Percentiles rank a stretch among this genome's conserved stretches.
Evolutionary conservation across 768 basidiomycete genomes (phyloP).

Genomic region (Neoboletus brunneissimus): DNA sequence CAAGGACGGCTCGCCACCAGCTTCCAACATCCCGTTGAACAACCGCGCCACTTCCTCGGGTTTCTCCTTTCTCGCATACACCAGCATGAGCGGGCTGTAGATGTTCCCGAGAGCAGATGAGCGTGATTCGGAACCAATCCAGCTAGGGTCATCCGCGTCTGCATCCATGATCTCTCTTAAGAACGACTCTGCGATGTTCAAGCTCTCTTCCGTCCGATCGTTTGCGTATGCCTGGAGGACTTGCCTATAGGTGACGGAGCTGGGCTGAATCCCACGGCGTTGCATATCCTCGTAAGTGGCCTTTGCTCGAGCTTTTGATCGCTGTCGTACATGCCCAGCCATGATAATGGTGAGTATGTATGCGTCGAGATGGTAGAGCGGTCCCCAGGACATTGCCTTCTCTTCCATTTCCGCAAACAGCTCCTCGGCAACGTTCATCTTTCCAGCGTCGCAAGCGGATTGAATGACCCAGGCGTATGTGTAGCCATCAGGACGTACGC

Average conservation of each 20-base stretch:
- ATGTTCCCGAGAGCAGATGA: slow-evolving; percentile 49
- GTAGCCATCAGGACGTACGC: slow-evolving; percentile 54
- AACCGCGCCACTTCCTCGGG: slow-evolving; percentile 56
- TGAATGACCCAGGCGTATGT: slow-evolving; percentile 77
- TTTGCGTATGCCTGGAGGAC: slow-evolving; percentile 64
- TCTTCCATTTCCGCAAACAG: slow-evolving; percentile 67
- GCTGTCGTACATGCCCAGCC: slow-evolving; percentile 60
- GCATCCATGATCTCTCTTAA: slow-evolving; percentile 46
- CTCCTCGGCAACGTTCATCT: slow-evolving; percentile 61
- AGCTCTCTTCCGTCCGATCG: slow-evolving; percentile 45
- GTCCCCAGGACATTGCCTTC: slow-evolving; percentile 34
- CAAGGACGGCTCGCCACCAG: slow-evolving; percentile 58
- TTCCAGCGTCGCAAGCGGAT: slow-evolving; percentile 72
- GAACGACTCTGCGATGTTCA: slow-evolving; percentile 66
- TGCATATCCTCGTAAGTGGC: slow-evolving; percentile 71
- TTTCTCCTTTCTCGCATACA: slow-evolving; percentile 43
- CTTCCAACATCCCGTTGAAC: slow-evolving; percentile 49
- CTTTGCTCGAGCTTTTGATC: slow-evolving; percentile 54
- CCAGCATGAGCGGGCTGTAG: slow-evolving; percentile 59
- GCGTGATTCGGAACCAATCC: slow-evolving; percentile 42
- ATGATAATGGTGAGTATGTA: slow-evolving; percentile 75
- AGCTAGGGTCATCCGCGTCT: slow-evolving; percentile 34
- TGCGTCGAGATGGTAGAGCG: slow-evolving; percentile 45
- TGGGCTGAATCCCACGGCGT: slow-evolving; percentile 60
- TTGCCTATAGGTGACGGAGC: slow-evolving; percentile 61